Conservation (phyloP, 768 basidiomycete species). For the Leccinum olivaceopallidum region DNA sequence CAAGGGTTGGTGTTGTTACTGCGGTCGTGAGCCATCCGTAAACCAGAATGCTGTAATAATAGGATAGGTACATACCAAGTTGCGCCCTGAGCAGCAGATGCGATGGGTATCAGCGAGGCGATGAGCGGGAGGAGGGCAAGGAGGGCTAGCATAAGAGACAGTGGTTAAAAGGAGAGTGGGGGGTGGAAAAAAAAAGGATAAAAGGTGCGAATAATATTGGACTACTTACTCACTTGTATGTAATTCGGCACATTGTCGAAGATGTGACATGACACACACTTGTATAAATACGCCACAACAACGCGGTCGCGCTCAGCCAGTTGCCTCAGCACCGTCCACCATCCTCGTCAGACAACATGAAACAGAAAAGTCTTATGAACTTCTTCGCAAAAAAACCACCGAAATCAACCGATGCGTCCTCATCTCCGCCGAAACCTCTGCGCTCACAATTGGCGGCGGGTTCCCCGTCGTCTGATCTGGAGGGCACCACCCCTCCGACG, state of each 20-base stretch:
- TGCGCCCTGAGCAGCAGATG: constrained; percentile 24
- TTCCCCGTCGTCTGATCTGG: constrained; percentile 48
- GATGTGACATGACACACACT: not conserved
- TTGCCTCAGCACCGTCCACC: not conserved
- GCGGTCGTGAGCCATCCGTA: constrained; percentile 1
- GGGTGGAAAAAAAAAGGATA: not conserved
- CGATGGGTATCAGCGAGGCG: constrained; percentile 15
- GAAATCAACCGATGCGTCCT: constrained; percentile 32
- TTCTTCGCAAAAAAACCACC: constrained; percentile 51
- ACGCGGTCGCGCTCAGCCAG: constrained; percentile 5
- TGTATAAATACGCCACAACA: constrained; percentile 18
- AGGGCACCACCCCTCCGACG: constrained; percentile 61
- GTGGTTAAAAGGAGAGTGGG: constrained; percentile 18
- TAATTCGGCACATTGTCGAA: not conserved
- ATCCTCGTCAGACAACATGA: constrained; percentile 41
- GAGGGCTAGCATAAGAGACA: constrained; percentile 25
- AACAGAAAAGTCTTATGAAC: constrained; percentile 74
- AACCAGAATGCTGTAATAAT: not conserved
- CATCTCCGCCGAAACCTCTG: constrained; percentile 32
- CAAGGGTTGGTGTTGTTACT: constrained; percentile 42
- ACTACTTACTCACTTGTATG: not conserved
- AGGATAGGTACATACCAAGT: constrained; percentile 25
- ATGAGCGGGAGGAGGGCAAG: constrained; percentile 20
- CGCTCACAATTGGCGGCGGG: constrained; percentile 43
- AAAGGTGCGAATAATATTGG: not conserved